Evolutionary conservation across 2,329 filamentous ascomycete genomes (phyloP), one percentile per base, ranked within the genome.

Genomic region (Claviceps africana): DNA sequence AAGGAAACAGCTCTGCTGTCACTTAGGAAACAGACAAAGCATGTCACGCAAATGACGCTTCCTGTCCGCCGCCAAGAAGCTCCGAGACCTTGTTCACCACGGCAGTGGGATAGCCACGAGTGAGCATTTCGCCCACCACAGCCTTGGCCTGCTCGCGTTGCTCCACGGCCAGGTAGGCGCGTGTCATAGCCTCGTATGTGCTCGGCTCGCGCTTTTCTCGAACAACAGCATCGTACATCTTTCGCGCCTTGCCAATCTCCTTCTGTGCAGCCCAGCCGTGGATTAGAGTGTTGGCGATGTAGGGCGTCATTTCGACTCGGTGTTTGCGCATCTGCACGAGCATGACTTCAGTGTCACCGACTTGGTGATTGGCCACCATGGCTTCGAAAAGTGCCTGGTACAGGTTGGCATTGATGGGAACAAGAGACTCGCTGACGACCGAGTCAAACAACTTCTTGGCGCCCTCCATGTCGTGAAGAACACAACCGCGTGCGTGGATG

Each of bases 101-200:
- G 5, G 93, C 91, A 56, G 81, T 81, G 47, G 93, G 93, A 64
- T 97, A 98, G 40, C 90, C 90, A 53, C 93, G 81, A 47, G 82
- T 83, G 37, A 96, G 75, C 79, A 96, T 96, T 75, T 98, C 93
- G 52, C 85, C 78, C 25, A 95, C 90, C 15, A 95, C 85, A 11
- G 64, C 70, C 70, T 88, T 82, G 40, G 93, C 93, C 53, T 79
- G 76, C 48, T 82, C 77, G 35, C 87, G 83, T 64, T 94, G 82
- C 64, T 94, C 88, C 3, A 85, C 85, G 11, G 88, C 82, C 51
- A 98, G 79, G 70, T 85, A 96, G 1, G 93, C 93, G 46, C 93
- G 80, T 5, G 90, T 95, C 93, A 98, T 98, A 42, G 91, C 90
- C 71, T 98, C 93, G 67, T 98, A 98, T 4, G 93, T 98, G 73